Conservation (phyloP, 2,329 filamentous ascomycete genomes). For the Clathrospora elynae region DNA sequence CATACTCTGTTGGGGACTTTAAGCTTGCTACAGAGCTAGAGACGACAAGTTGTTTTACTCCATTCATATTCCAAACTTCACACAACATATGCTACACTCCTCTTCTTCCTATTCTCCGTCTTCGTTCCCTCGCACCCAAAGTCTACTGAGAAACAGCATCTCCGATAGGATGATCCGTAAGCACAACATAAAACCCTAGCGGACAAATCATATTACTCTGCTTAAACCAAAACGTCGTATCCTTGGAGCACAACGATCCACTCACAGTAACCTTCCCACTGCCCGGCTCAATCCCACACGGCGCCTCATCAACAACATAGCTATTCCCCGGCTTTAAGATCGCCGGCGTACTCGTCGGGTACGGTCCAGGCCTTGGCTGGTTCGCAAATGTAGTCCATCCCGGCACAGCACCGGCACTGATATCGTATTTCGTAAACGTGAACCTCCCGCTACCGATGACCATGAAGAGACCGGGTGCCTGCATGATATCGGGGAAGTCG, state of each 20-base stretch:
- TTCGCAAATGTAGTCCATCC: conserved; percentile 32
- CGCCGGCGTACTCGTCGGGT: conserved; percentile 26
- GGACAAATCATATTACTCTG: conserved; percentile 30
- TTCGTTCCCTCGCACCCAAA: too few relatives aligned
- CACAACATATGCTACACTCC: too few relatives aligned
- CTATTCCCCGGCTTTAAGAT: conserved; percentile 29
- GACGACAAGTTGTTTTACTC: too few relatives aligned
- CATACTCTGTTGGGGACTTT: too few relatives aligned
- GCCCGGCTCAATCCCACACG: conserved; percentile 27
- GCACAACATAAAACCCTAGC: conserved; percentile 34
- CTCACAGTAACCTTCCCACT: conserved; percentile 26
- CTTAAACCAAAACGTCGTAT: conserved; percentile 29
- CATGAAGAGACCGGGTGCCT: conserved; percentile 23
- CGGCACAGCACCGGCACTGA: conserved; percentile 24
- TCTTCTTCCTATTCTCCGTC: not conserved
- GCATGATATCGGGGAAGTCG: conserved; percentile 26
- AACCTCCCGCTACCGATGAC: conserved; percentile 29
- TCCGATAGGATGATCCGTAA: conserved; percentile 26
- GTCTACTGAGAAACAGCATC: too few relatives aligned
- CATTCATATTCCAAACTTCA: too few relatives aligned
- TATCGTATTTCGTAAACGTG: conserved; percentile 31
- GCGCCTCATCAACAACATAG: conserved; percentile 30
- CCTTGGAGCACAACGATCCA: conserved; percentile 29
- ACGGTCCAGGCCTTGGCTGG: conserved; percentile 25
- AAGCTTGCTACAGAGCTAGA: too few relatives aligned